Percentiles rank a stretch among this genome's conserved stretches.
Evolutionary conservation across 768 basidiomycete species (phyloP).

Genomic region (Tricholoma flavovirens): DNA sequence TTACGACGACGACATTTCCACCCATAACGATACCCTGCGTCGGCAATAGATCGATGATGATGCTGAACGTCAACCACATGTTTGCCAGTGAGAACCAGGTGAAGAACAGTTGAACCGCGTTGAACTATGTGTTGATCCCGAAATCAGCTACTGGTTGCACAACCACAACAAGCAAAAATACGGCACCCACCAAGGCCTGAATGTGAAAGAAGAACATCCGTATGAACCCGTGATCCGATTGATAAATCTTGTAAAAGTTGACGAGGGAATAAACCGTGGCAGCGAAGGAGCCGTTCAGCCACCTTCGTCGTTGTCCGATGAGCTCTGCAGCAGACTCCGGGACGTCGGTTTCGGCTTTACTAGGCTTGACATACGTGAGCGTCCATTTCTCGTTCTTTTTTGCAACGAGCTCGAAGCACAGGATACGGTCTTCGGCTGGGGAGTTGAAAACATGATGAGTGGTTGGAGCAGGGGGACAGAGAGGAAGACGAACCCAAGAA

Average conservation of each 20-base stretch:
- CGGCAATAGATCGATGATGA: conserved; percentile 87
- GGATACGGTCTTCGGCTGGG: conserved; percentile 86
- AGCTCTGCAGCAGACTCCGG: conserved; percentile 85
- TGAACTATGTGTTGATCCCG: conserved; percentile 49
- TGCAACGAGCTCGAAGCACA: conserved; percentile 95
- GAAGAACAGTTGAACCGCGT: conserved; percentile 77
- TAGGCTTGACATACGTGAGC: conserved; percentile 85
- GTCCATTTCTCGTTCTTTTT: conserved; percentile 87
- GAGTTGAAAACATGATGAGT: conserved; percentile 1
- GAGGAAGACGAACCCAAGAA: conserved; percentile 33
- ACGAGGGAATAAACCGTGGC: conserved; percentile 87
- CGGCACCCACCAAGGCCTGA: conserved; percentile 68
- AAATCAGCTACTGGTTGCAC: background rate
- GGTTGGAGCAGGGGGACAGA: background rate
- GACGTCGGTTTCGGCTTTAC: conserved; percentile 95
- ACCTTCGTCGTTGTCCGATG: conserved; percentile 92
- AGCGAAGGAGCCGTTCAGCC: conserved; percentile 95
- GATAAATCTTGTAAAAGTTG: conserved; percentile 87
- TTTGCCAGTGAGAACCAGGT: conserved; percentile 93
- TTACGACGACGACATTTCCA: conserved; percentile 61
- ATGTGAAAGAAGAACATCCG: conserved; percentile 96
- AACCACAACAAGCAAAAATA: background rate
- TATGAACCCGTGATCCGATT: conserved; percentile 77
- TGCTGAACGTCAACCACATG: conserved; percentile 91
- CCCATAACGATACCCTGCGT: conserved; percentile 53